phyloP scores from a whole-genome alignment of 1,284 basidiomycete genomes.

The Singerocomus inundabilis region DNA sequence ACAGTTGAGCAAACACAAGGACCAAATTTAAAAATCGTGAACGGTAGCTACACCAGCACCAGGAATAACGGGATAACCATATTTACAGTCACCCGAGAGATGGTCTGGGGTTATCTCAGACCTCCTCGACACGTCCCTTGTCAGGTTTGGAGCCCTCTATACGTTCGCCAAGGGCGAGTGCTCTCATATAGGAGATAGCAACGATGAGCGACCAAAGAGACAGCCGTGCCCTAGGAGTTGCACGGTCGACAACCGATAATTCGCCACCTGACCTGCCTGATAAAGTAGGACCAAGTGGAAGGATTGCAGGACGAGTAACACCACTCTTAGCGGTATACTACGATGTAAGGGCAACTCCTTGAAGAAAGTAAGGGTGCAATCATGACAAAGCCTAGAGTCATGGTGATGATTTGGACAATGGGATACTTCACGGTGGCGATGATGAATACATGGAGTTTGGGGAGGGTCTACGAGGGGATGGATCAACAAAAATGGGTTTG shows the following conservation, averaged over 20 bases:
- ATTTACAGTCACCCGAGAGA: not conserved
- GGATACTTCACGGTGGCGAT: conserved; percentile 73
- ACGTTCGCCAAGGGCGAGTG: conserved; percentile 60
- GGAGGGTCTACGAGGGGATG: conserved; percentile 51
- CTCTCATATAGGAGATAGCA: conserved; percentile 61
- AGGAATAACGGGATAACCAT: conserved; percentile 4
- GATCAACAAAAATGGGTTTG: not conserved
- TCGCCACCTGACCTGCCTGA: conserved; percentile 55
- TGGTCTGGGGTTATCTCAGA: conserved; percentile 37
- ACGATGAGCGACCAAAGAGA: conserved; percentile 68
- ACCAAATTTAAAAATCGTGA: not conserved
- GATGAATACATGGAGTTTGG: conserved; percentile 63
- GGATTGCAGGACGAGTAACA: conserved; percentile 63
- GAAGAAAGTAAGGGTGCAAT: conserved; percentile 52
- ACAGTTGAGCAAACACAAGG: not conserved
- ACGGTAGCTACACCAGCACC: not conserved
- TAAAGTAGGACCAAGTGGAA: conserved; percentile 73
- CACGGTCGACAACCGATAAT: conserved; percentile 1
- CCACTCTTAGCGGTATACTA: conserved; percentile 60
- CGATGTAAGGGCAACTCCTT: conserved; percentile 60
- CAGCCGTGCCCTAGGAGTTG: conserved; percentile 66
- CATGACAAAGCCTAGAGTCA: conserved; percentile 57
- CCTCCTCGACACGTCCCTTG: conserved; percentile 54
- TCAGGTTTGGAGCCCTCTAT: conserved; percentile 66
- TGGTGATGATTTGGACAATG: conserved; percentile 63